Percentiles rank a stretch among this genome's conserved stretches.
These are phyloP conservation scores for Ailanthus altissimus DNA, from an alignment of 345 rosid species.

Conservation along the genomic window DNA sequence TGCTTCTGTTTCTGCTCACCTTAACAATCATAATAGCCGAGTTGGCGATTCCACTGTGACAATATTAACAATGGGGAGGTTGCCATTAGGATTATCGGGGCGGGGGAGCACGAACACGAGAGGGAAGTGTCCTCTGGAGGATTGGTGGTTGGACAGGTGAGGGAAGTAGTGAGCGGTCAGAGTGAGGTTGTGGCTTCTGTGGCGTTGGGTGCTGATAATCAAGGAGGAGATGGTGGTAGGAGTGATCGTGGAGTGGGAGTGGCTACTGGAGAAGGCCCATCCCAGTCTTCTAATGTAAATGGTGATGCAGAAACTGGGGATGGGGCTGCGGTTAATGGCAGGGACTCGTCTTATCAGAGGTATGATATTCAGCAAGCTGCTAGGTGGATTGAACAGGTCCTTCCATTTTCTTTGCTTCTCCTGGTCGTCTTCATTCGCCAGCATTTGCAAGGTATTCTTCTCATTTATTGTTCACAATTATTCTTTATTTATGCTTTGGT, in stretches of 20 bases:
- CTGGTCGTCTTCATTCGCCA: constrained; percentile 98
- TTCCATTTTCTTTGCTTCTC: constrained; percentile 95
- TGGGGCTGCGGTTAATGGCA: constrained; percentile 45
- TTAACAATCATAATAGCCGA: constrained; percentile 30
- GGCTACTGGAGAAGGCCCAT: constrained; percentile 41
- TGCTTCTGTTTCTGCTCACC: constrained; percentile 21
- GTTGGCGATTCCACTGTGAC: constrained; percentile 45
- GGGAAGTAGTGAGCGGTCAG: constrained; percentile 41
- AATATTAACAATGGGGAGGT: constrained; percentile 67
- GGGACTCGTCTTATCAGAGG: constrained; percentile 95
- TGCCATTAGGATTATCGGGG: constrained; percentile 90
- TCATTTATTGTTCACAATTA: neutral
- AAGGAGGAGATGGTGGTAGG: constrained; percentile 49
- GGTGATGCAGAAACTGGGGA: constrained; percentile 57
- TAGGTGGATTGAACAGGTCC: constrained; percentile 96
- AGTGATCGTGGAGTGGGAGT: constrained; percentile 35
- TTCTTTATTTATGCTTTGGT: neutral
- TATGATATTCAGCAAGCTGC: constrained; percentile 99
- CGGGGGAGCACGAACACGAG: constrained; percentile 64
- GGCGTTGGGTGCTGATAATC: constrained; percentile 34
- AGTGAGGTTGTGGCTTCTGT: constrained; percentile 36
- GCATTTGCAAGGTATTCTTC: constrained; percentile 85
- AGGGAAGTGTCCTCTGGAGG: constrained; percentile 50
- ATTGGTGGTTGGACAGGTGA: constrained; percentile 55
- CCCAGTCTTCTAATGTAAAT: constrained; percentile 45